phyloP scores from a whole-genome alignment of 2,329 filamentous ascomycete genomes.

The Penicillium polonicum region DNA sequence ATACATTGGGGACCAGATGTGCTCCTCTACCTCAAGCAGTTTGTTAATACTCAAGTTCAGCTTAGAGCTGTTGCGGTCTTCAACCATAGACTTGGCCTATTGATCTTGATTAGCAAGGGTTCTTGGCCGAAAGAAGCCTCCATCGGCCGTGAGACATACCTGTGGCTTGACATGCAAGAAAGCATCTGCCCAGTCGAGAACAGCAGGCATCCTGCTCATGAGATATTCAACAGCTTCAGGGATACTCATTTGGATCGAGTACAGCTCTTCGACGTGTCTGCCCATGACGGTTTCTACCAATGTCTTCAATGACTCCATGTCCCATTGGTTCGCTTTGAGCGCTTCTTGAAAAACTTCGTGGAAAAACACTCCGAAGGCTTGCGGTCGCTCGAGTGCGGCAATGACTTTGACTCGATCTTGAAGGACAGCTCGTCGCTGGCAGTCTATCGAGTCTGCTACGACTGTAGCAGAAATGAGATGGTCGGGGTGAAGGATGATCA shows the following conservation, averaged over 20 bases:
- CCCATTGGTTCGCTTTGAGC: slow-evolving; percentile 79
- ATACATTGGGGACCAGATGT: slow-evolving; percentile 97
- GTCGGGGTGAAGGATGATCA: slow-evolving; percentile 90
- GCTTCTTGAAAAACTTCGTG: slow-evolving; percentile 96
- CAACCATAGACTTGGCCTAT: slow-evolving; percentile 68
- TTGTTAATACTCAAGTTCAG: slow-evolving; percentile 86
- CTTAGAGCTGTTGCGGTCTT: slow-evolving; percentile 74
- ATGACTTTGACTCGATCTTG: slow-evolving; percentile 94
- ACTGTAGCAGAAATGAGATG: slow-evolving; percentile 93
- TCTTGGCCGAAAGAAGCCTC: background rate
- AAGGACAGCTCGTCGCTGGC: slow-evolving; percentile 83
- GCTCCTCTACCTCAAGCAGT: slow-evolving; percentile 92
- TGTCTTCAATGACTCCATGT: slow-evolving; percentile 62
- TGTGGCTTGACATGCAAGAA: slow-evolving; percentile 74
- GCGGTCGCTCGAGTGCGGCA: slow-evolving; percentile 71
- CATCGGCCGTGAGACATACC: slow-evolving; percentile 45
- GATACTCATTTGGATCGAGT: slow-evolving; percentile 76
- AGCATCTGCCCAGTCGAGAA: slow-evolving; percentile 77
- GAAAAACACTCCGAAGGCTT: slow-evolving; percentile 89
- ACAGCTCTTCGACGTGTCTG: slow-evolving; percentile 82
- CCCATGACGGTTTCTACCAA: slow-evolving; percentile 69
- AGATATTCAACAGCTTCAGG: slow-evolving; percentile 75
- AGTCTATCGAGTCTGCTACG: slow-evolving; percentile 93
- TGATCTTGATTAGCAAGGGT: slow-evolving; percentile 28
- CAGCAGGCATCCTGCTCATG: slow-evolving; percentile 74